phyloP scores from a whole-genome alignment of 108 stramenopile species.

The Cyclotella cryptica region DNA sequence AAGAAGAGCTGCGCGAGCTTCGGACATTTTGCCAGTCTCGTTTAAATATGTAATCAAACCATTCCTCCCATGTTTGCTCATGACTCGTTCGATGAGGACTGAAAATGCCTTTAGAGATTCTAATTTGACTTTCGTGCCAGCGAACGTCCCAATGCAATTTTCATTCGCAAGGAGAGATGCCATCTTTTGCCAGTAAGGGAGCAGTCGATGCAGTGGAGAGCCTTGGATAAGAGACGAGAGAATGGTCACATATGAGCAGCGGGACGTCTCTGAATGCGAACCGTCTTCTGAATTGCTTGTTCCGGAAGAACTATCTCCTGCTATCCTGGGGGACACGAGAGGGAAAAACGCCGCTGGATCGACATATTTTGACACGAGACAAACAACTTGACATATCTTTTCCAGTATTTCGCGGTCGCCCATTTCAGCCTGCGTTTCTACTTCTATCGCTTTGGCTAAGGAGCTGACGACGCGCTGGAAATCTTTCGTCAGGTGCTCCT shows the following conservation, averaged over 20 bases:
- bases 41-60: slow-evolving; percentile 14
- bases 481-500: slow-evolving; percentile 67
- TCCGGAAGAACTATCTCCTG: slow-evolving; percentile 36
- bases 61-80: slow-evolving; percentile 3
- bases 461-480: slow-evolving; percentile 43
- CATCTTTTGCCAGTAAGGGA: slow-evolving; percentile 38
- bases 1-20: slow-evolving; percentile 3
- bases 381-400: slow-evolving; percentile 33
- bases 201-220: slow-evolving; percentile 28
- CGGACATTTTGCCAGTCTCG: background rate
- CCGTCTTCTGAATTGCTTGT: slow-evolving; percentile 45
- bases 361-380: slow-evolving; percentile 50
- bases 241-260: slow-evolving; percentile 25
- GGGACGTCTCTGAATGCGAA: slow-evolving; percentile 27
- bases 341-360: slow-evolving; percentile 40
- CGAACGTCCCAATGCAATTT: slow-evolving; percentile 44
- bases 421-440: slow-evolving; percentile 19
- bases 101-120: slow-evolving; percentile 22
- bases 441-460: slow-evolving; percentile 47
- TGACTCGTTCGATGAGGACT: slow-evolving; percentile 1
- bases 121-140: slow-evolving; percentile 23
- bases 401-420: slow-evolving; percentile 10
- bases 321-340: slow-evolving; percentile 34
- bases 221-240: slow-evolving; percentile 39
- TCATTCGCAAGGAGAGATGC: slow-evolving; percentile 20